Conservation (phyloP, 345 rosid genomes). For the Acer negundo region DNA sequence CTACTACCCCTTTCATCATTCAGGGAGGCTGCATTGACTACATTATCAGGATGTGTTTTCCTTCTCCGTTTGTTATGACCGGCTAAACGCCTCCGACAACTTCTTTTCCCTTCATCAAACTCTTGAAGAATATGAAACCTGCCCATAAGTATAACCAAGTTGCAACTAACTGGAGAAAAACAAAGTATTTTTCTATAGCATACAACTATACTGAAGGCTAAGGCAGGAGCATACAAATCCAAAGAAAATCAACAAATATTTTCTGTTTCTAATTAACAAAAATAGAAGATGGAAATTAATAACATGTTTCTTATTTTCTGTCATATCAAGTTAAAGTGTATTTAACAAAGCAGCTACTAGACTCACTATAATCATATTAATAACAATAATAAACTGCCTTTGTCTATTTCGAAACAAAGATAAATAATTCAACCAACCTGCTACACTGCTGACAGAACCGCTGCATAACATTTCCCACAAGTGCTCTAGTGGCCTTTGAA, state of each 20-base stretch:
- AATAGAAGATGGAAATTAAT: not conserved
- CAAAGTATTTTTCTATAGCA: constrained; percentile 4
- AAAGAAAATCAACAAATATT: constrained; percentile 5
- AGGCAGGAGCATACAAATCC: not conserved
- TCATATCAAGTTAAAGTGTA: not conserved
- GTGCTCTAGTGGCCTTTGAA: constrained; percentile 63
- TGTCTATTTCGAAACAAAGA: not conserved
- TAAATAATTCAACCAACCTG: constrained; percentile 40
- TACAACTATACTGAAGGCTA: not conserved
- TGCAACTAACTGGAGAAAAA: constrained; percentile 29
- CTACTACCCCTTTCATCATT: constrained; percentile 53
- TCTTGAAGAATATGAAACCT: constrained; percentile 87
- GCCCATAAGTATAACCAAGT: constrained; percentile 39
- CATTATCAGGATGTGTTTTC: constrained; percentile 56
- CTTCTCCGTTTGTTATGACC: constrained; percentile 79
- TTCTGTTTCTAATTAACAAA: not conserved
- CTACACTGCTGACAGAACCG: constrained; percentile 87
- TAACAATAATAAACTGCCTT: not conserved
- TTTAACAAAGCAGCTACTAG: constrained; percentile 5
- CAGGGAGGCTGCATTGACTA: constrained; percentile 33
- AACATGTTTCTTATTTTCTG: not conserved
- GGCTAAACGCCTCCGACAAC: constrained; percentile 79
- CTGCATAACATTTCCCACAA: constrained; percentile 66
- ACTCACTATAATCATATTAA: constrained; percentile 10
- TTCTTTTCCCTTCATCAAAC: constrained; percentile 83